Base-by-base conservation (phyloP, 495 filamentous ascomycete genomes). In the Penicillium riverlandense region DNA sequence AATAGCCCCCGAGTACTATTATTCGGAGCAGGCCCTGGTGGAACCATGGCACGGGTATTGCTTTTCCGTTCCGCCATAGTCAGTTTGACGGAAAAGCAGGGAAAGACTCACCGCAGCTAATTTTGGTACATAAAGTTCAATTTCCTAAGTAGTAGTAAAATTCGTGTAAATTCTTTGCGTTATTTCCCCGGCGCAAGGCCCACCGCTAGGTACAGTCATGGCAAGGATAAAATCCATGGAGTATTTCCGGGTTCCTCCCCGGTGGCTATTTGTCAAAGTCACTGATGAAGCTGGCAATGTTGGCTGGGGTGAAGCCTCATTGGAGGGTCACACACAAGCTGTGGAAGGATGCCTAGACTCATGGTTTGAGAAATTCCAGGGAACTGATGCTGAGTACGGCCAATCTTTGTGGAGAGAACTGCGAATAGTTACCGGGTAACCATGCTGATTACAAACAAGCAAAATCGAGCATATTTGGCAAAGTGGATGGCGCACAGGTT, bases 381-480 rank as follows among this genome's bases (percentile, higher is more conserved):
- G 84, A n/a, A 75, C 79, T 50, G 86, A 91, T 57, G 86, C 86
- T 13, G 83, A 90, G 84, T 88, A 70, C 48, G 70, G 4, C 49
- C 14, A 11, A 7, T 16, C 31, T 7, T 28, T 6, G 1, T 12
- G 15, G 15, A 16, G 15, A 16, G 11, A 7, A 8, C 13, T 8
- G 6, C 27, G n/a, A n/a, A n/a, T n/a, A 29, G 14, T 28, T 38
- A 34, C 12, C 16, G 11, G 11, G 14, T 11, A 1, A 8, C 22
- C 35, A 32, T 28, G 10, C 8, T 16, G 15, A 16, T 7, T 7
- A 9, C 6, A 0, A 3, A 11, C 29, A 45, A 88, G 84, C 62
- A 81, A 90, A 35, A 90, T 91, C 45, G 86, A 91, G 53, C 79
- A 88, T 47, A 80, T 90, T 40, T 91, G 86, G 86, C 86, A 91